These are phyloP conservation scores for Nemania bipapillata DNA, from an alignment of 2,329 filamentous ascomycete species.

Conservation along the genomic window DNA sequence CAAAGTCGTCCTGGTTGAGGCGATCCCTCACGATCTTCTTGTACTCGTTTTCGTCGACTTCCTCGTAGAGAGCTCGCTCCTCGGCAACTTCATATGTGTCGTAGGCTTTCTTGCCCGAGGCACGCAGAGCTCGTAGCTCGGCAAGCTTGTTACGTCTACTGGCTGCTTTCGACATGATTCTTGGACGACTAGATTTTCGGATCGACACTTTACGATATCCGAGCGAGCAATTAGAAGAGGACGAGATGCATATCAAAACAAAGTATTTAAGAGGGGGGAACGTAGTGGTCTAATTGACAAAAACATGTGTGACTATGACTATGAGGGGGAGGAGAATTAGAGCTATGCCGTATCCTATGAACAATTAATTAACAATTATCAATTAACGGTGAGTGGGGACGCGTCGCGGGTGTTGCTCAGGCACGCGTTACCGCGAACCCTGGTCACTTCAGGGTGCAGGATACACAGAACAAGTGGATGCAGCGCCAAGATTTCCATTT, in stretches of 20 bases:
- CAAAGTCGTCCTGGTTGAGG: conserved; percentile 94
- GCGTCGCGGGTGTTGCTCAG: conserved; percentile 44
- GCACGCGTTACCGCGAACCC: conserved; percentile 46
- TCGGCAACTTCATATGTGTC: conserved; percentile 88
- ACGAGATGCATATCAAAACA: conserved; percentile 14
- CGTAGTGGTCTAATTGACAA: conserved; percentile 8
- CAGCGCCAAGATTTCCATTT: neutral
- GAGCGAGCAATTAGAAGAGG: neutral
- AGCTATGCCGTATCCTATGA: neutral
- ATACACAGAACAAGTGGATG: neutral
- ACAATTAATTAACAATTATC: conserved; percentile 19
- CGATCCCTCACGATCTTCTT: conserved; percentile 93
- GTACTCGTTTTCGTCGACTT: conserved; percentile 96
- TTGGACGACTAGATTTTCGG: conserved; percentile 1
- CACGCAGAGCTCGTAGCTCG: conserved; percentile 83
- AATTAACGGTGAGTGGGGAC: conserved; percentile 37
- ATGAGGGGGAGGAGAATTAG: neutral
- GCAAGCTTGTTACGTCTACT: conserved; percentile 69
- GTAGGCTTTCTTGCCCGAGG: conserved; percentile 90
- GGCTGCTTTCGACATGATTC: conserved; percentile 56
- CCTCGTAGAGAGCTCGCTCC: conserved; percentile 87
- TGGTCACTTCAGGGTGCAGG: conserved; percentile 14
- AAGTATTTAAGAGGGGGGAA: neutral
- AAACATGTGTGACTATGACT: conserved; percentile 17
- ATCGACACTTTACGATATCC: conserved; percentile 4